Base-by-base conservation (phyloP, 495 filamentous ascomycete species). In the Lasiosphaeriaceae sp. region DNA sequence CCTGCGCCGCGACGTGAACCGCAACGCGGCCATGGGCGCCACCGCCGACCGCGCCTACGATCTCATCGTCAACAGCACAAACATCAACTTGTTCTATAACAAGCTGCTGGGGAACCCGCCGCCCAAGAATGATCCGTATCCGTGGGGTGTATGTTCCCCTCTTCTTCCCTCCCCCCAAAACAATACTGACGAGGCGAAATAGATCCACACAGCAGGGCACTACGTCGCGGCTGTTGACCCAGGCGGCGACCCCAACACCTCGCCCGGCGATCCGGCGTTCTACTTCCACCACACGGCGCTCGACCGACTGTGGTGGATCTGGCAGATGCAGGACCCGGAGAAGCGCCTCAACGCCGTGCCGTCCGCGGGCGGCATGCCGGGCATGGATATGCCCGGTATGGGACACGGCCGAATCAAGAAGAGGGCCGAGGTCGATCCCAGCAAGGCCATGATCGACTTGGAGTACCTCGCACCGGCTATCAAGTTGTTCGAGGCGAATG, bases 211-310 rank as follows among this genome's bases (percentile, higher is more conserved):
- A 19, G 82, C 74, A 19, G 85, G 84, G n/a, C 86, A 90, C 60
- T 84, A 81, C 67, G 68, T 78, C 37, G 78, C 81, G 60, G 84
- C 76, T 21, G 84, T 81, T 23, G 83, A 86, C 78, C 66, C 80
- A 0, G 79, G 77, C 1, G 54, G 58, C 12, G 86, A 87, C 68
- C 61, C 82, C 31, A 84, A 71, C 54, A 73, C 69, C 11, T 82
- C 77, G 7, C 81, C 85, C 6, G 82, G 83, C 17, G 86, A 89
- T 51, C 85, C 86, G 2, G 77, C 71, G n/a, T 90, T 90, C 71
- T 89, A 72, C 65, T 74, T 84, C 22, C 86, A 89, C 67, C 86
- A 89, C 66, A 77, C 69, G 17, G 78, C 80, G 75, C 72, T 89
- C 43, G 86, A 89, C 64, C 81, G 83, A 3, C 47, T 82, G 3